Evolutionary conservation across 768 basidiomycete genomes (phyloP).

Genomic region (Pisolithus orientalis): DNA sequence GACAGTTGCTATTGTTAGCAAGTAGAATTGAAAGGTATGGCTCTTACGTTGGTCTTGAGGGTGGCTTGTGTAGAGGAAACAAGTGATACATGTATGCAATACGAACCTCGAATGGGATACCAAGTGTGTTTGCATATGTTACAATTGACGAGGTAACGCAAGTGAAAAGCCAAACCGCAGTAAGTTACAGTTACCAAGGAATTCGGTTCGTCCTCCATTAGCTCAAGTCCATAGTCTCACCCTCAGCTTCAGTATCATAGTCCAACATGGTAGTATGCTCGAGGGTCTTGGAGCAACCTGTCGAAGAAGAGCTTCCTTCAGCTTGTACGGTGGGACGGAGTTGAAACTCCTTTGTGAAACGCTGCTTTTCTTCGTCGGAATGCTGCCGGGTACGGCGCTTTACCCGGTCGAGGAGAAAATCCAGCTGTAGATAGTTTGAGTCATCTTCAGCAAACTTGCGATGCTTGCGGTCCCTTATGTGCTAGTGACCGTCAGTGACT

Average conservation of each 20-base stretch:
- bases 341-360: slow-evolving; percentile 6
- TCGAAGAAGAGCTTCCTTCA: slow-evolving; percentile 18
- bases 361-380: slow-evolving; percentile 21
- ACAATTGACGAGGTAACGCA: slow-evolving; percentile 15
- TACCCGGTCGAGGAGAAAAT: slow-evolving; percentile 64
- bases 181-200: slow-evolving; percentile 4
- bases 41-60: neutral
- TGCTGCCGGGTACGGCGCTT: slow-evolving; percentile 34
- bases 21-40: neutral
- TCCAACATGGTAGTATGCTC: slow-evolving; percentile 21
- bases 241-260: slow-evolving; percentile 12
- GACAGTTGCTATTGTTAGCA: slow-evolving; percentile 38
- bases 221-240: slow-evolving; percentile 12
- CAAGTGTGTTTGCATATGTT: slow-evolving; percentile 8
- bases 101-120: neutral
- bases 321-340: slow-evolving; percentile 12
- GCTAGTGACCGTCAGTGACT: slow-evolving; percentile 39
- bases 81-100: neutral
- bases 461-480: slow-evolving; percentile 67
- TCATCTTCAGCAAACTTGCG: slow-evolving; percentile 74
- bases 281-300: neutral
- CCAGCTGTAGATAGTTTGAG: slow-evolving; percentile 74
- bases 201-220: slow-evolving; percentile 10
- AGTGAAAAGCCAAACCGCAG: slow-evolving; percentile 16
- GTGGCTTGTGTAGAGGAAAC: neutral